Evolutionary conservation across 192 early-diverging fungal genomes (phyloP), one percentile per base, ranked within the genome.

Genomic region (Podila verticillata): DNA sequence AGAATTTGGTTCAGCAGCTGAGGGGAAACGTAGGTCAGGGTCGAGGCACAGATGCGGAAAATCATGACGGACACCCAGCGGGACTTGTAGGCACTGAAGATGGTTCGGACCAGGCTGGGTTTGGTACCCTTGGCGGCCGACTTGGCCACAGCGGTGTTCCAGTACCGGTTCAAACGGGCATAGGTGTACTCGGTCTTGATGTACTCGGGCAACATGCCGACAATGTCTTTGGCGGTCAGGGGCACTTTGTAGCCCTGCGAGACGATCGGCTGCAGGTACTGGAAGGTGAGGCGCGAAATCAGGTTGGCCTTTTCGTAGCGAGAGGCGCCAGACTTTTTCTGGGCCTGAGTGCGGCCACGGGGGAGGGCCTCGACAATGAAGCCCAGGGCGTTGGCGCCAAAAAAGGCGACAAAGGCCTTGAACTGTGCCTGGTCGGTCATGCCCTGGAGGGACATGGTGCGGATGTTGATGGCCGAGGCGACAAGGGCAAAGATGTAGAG

Each of bases 231-330:
- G 10, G 36, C 65, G 29, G 63, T 34, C 24, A 73, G 44, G 13
- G 75, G 82, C 3, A 47, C 48, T 17, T 63, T 64, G 72, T 63
- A 84, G 4, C 82, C 82, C n/a, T 68, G 56, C 5, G 68, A 61
- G 22, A 84, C 34, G 32, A 84, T 70, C 1, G 75, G 75, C 35
- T 84, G 75, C 9, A 84, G 61, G 32, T 61, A 84, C 17, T 74
- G 62, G 65, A 79, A 84, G 0, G 65, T 51, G 30, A 79, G 24
- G 3, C 72, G 48, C 0, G 75, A 80, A 15, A 73, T 66, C 13
- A 84, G 60, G 26, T 80, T 84, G 35, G 82, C 82, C 34, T 78
- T 84, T 19, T 74, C 57, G 47, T 67, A 78, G 8, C 61, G 68
- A 17, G 72, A 32, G 4, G 61, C 67, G 17, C 35, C 44, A 32